These are phyloP conservation scores for Kluyveromyces siamensis DNA, from an alignment of 805 yeast species.

Conservation along the genomic window DNA sequence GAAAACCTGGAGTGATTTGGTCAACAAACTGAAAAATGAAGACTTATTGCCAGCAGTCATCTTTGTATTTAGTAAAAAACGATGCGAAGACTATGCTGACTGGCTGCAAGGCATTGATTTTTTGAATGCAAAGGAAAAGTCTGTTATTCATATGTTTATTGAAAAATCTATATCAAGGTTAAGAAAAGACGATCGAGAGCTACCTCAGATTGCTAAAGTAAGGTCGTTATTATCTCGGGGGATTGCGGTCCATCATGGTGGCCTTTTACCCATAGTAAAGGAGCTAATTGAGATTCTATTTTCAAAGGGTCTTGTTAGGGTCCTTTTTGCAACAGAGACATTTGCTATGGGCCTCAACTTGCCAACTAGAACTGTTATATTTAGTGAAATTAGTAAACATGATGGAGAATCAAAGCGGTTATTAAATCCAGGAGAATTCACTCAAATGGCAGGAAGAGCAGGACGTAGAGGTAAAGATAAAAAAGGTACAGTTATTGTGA, in stretches of 20 bases:
- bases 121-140: slow-evolving; percentile 74
- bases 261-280: slow-evolving; percentile 83
- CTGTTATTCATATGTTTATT: slow-evolving; percentile 88
- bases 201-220: slow-evolving; percentile 82
- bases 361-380: slow-evolving; percentile 94
- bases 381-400: slow-evolving; percentile 76
- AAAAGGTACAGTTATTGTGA: slow-evolving; percentile 89
- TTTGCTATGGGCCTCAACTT: slow-evolving; percentile 97
- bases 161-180: slow-evolving; percentile 82
- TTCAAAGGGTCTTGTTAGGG: slow-evolving; percentile 77
- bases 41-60: slow-evolving; percentile 83
- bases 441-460: slow-evolving; percentile 99
- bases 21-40: slow-evolving; percentile 57
- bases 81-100: slow-evolving; percentile 89
- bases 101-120: slow-evolving; percentile 66
- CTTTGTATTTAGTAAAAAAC: slow-evolving; percentile 87
- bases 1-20: slow-evolving; percentile 67
- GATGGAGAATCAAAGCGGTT: slow-evolving; percentile 81
- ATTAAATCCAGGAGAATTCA: slow-evolving; percentile 90
- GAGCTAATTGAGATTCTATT: slow-evolving; percentile 89
- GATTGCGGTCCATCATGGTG: slow-evolving; percentile 94
- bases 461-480: slow-evolving; percentile 94
- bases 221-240: slow-evolving; percentile 83
- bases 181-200: slow-evolving; percentile 83
- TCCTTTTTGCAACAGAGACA: slow-evolving; percentile 93